These are phyloP conservation scores for Apiotrichum gamsii DNA, from an alignment of 1,284 basidiomycete species.

Conservation along the genomic window DNA sequence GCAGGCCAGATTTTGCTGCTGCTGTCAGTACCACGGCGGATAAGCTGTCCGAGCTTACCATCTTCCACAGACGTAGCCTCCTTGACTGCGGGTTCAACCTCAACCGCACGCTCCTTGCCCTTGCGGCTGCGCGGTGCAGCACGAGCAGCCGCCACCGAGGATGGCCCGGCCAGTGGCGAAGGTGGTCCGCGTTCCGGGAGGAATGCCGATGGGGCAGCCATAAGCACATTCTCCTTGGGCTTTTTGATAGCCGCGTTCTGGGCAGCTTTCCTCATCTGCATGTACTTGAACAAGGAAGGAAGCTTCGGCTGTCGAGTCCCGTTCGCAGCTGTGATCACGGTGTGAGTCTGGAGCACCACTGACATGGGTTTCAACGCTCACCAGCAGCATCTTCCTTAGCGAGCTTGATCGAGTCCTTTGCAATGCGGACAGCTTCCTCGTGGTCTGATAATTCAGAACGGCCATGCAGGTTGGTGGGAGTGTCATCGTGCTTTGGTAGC, in stretches of 20 bases:
- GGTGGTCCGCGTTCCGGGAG: not conserved
- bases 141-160: too few relatives aligned
- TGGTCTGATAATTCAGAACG: not conserved
- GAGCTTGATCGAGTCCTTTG: too few relatives aligned
- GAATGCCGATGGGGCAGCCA: not conserved
- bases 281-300: slow-evolving; percentile 19
- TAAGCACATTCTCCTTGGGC: not conserved
- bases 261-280: slow-evolving; percentile 20
- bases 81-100: too few relatives aligned
- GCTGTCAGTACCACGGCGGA: not conserved
- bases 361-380: not conserved
- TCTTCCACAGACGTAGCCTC: too few relatives aligned
- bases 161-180: too few relatives aligned
- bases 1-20: slow-evolving; percentile 11
- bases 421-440: slow-evolving; percentile 4
- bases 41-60: not conserved
- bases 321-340: slow-evolving; percentile 1
- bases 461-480: too few relatives aligned
- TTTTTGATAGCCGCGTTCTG: not conserved
- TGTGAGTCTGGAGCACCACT: not conserved
- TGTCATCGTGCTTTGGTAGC: too few relatives aligned
- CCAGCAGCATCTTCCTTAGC: not conserved
- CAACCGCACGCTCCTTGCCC: too few relatives aligned
- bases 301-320: too few relatives aligned
- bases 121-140: too few relatives aligned